Percentiles rank a stretch among this genome's conserved stretches.
These are phyloP conservation scores for Laguncularia racemosa DNA, from an alignment of 345 rosid genomes.

Conservation along the genomic window DNA sequence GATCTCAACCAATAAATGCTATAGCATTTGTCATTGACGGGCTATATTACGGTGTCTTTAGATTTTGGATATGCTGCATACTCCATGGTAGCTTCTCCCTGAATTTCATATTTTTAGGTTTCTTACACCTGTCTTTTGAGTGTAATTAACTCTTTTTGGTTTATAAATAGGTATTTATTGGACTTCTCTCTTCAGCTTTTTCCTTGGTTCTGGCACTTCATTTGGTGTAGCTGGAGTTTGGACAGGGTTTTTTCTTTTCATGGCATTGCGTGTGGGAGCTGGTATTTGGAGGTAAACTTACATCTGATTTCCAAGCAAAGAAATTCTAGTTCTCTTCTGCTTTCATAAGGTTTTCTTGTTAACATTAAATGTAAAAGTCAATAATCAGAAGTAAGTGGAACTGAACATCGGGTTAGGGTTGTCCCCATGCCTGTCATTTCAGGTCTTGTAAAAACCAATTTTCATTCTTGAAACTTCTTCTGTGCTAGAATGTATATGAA, in stretches of 20 bases:
- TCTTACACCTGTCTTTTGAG: constrained; percentile 7
- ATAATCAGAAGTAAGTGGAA: not conserved
- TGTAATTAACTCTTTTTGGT: constrained; percentile 5
- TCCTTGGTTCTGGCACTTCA: constrained; percentile 56
- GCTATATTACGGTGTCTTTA: constrained; percentile 85
- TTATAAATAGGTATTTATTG: constrained; percentile 46
- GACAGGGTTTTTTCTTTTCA: constrained; percentile 87
- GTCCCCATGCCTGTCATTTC: too few relatives aligned
- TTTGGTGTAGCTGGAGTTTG: constrained; percentile 81
- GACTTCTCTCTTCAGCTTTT: constrained; percentile 55
- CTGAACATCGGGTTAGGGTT: not conserved
- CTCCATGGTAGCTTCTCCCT: constrained; percentile 57
- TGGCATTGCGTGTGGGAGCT: constrained; percentile 72
- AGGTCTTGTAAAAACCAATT: too few relatives aligned
- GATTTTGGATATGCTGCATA: constrained; percentile 87
- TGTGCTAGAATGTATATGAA: too few relatives aligned
- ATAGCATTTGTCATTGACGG: constrained; percentile 89
- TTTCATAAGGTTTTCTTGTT: too few relatives aligned
- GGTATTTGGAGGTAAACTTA: constrained; percentile 82
- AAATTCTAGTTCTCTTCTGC: too few relatives aligned
- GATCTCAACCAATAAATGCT: constrained; percentile 91
- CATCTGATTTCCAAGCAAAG: not conserved
- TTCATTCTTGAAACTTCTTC: too few relatives aligned
- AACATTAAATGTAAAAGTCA: too few relatives aligned
- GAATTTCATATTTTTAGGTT: constrained; percentile 1